A percentile compares a stretch with the other conserved stretches of the same genome.
Conservation (phyloP, 106 monocot species). For the Xerophyta viscosa region DNA sequence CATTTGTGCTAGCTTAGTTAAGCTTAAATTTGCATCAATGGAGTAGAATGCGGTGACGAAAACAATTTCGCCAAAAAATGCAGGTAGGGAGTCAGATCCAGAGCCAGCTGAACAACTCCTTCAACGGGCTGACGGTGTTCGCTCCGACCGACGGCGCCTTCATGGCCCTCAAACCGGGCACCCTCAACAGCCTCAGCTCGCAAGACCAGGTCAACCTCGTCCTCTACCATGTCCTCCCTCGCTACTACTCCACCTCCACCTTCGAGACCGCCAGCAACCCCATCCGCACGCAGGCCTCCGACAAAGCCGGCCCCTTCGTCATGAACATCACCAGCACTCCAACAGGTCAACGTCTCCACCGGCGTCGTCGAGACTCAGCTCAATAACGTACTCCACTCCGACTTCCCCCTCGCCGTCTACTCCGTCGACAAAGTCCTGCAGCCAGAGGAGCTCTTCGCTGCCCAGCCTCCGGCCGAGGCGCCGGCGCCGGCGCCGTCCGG, state of each 20-base stretch:
- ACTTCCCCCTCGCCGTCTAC: constrained; percentile 69
- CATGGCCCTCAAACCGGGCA: constrained; percentile 56
- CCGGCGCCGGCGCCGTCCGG: background rate
- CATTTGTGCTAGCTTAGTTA: no score
- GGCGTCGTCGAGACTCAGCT: constrained; percentile 59
- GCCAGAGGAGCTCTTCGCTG: constrained; percentile 43
- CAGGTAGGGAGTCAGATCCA: constrained; percentile 55
- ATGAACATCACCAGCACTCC: constrained; percentile 54
- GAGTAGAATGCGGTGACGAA: no score
- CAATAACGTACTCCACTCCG: constrained; percentile 27
- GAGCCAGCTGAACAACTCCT: constrained; percentile 72
- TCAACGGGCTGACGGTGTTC: constrained; percentile 60
- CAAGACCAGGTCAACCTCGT: constrained; percentile 65
- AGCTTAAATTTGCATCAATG: no score
- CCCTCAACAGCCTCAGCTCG: constrained; percentile 70
- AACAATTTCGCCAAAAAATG: no score
- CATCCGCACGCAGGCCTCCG: constrained; percentile 71
- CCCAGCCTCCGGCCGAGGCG: constrained; percentile 13
- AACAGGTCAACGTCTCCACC: constrained; percentile 65
- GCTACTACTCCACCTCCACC: constrained; percentile 19
- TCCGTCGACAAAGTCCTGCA: constrained; percentile 61
- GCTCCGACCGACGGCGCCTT: constrained; percentile 86
- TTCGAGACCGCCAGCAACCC: constrained; percentile 87
- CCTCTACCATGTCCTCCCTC: constrained; percentile 68
- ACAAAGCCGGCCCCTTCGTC: constrained; percentile 40